Evolutionary conservation across 2,329 filamentous ascomycete species (phyloP), one percentile per base, ranked within the genome.

Genomic region (Aspergillus japonicus): DNA sequence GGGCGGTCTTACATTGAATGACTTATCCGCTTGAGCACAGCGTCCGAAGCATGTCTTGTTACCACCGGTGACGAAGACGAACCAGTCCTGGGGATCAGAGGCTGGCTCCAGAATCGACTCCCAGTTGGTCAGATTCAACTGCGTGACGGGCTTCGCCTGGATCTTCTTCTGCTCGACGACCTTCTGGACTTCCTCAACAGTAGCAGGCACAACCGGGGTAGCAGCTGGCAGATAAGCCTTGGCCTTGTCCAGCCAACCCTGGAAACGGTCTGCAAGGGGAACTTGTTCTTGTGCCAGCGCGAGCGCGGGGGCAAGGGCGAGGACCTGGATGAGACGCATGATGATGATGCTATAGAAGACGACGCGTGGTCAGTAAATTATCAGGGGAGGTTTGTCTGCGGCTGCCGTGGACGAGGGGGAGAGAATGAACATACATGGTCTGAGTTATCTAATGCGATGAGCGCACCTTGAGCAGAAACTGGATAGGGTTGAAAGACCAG

Each of bases 31-130:
- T 49, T 75, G 77, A 31, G 69, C 79, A 72, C 86, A 89, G 62
- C 81, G 74, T 63, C 85, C 86, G 66, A 81, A 86, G 77, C 86
- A 89, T 42, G 84, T 87, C 73, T 82, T 83, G 77, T 89, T 88
- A 49, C 85, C 86, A 61, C 86, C 86, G 5, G 85, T 87, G 49
- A 87, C 73, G 70, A 80, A 87, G 55, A 89, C 72, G 64, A 87
- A 75, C 85, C 84, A 88, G 80, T 83, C 68, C 79, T 83, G 49
- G 72, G 76, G 61, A 75, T 72, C 59, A 2, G 68, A 64, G 26
- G 73, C 69, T 19, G 78, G 76, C 42, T 72, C 78, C 39, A 89
- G 70, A 53, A 83, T 72, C 52, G 80, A 72, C 68, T 84, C 77
- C 81, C 83, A 86, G 78, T 87, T 88, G 62, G 80, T 77, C 62